Percentiles rank a stretch among this genome's conserved stretches.
These are phyloP conservation scores for Avena insularis DNA, from an alignment of 176 grass and related monocot genomes.

Conservation along the genomic window DNA sequence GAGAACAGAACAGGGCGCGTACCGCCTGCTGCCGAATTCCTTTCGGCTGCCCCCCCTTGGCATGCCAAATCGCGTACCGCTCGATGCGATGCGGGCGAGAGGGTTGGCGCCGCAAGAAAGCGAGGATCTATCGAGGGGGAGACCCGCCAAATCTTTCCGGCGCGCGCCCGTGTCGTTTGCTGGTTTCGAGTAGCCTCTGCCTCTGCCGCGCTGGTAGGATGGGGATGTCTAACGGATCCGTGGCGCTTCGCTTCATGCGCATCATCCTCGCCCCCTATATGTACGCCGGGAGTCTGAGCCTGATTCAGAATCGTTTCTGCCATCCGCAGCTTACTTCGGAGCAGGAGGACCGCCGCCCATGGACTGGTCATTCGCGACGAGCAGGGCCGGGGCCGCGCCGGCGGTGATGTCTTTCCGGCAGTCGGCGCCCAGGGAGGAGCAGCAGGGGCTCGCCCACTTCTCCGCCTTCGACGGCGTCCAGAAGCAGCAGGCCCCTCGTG, in stretches of 20 bases:
- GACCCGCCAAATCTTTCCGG: constrained; percentile 48
- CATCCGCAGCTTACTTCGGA: constrained; percentile 60
- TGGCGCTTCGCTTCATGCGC: not conserved
- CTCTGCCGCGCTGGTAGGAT: constrained; percentile 3
- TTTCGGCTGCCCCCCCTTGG: constrained; percentile 22
- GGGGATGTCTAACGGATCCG: constrained; percentile 50
- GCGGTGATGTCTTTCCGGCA: constrained; percentile 71
- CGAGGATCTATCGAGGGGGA: not conserved
- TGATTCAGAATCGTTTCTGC: constrained; percentile 17
- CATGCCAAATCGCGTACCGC: not conserved
- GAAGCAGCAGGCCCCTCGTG: constrained; percentile 27
- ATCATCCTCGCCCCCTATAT: not conserved
- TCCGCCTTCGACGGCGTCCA: constrained; percentile 47
- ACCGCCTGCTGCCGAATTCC: constrained; percentile 41
- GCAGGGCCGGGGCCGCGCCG: constrained; percentile 45
- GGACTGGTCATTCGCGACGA: constrained; percentile 74
- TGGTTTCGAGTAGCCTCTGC: constrained; percentile 21
- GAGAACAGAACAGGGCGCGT: not conserved
- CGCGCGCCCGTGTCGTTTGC: not conserved
- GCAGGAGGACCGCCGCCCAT: constrained; percentile 49
- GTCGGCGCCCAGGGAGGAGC: constrained; percentile 49
- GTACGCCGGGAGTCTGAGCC: not conserved
- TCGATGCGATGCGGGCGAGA: constrained; percentile 31
- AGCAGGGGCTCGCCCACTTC: constrained; percentile 47
- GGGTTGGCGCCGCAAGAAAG: constrained; percentile 35